These are phyloP conservation scores for Cladosporium oxysporum DNA, from an alignment of 2,329 filamentous ascomycete species.

Conservation along the genomic window DNA sequence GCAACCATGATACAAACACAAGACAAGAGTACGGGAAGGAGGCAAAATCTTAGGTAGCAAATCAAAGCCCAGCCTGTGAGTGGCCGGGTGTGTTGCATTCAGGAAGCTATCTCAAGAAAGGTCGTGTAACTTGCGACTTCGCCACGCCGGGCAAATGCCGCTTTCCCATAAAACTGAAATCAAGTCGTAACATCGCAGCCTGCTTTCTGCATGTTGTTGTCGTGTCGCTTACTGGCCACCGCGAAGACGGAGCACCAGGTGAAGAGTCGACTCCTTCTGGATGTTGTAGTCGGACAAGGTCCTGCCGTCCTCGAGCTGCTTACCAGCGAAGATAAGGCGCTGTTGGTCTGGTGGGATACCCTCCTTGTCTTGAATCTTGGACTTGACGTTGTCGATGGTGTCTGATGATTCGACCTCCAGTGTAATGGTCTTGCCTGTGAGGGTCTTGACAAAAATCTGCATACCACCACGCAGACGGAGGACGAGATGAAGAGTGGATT, in stretches of 20 bases:
- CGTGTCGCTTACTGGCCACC: slow-evolving; percentile 50
- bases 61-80: slow-evolving; percentile 1
- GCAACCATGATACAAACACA: not conserved
- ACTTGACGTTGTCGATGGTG: slow-evolving; percentile 99
- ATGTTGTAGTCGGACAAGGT: slow-evolving; percentile 94
- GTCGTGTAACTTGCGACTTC: slow-evolving; percentile 8
- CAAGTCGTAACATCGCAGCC: slow-evolving; percentile 17
- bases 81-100: slow-evolving; percentile 6
- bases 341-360: slow-evolving; percentile 95
- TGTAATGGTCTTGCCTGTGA: slow-evolving; percentile 99
- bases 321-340: slow-evolving; percentile 90
- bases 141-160: slow-evolving; percentile 15
- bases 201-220: slow-evolving; percentile 7
- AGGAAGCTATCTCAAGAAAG: slow-evolving; percentile 12
- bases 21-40: not conserved
- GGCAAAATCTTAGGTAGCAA: not conserved
- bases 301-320: slow-evolving; percentile 92
- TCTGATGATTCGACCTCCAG: slow-evolving; percentile 97
- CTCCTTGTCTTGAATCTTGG: slow-evolving; percentile 99
- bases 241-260: slow-evolving; percentile 64
- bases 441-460: slow-evolving; percentile 88
- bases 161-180: not conserved
- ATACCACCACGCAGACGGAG: slow-evolving; percentile 93
- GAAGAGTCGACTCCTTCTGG: slow-evolving; percentile 68
- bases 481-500: slow-evolving; percentile 94